Evolutionary conservation across 2,329 filamentous ascomycete species (phyloP), one percentile per base, ranked within the genome.

Genomic region (Arthrobotrys entomopaga): DNA sequence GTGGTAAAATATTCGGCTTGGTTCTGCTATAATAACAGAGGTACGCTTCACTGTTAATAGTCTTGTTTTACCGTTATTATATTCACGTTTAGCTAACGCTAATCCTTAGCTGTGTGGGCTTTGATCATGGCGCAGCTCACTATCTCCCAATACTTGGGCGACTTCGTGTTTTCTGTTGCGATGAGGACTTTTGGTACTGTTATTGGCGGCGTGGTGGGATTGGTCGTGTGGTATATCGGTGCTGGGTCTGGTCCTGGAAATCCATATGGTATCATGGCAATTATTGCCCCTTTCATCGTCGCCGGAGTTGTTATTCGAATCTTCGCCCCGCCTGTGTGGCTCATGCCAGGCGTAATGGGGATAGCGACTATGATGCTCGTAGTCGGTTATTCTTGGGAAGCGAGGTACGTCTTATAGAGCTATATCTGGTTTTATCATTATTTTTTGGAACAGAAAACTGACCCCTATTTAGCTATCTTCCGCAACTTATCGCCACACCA

Each of bases 21-120:
- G 0, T 86, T 86, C 77, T 86, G 82, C 75, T 86, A 85, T 57
- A 81, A 84, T 1, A 82, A 86, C 65, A 85, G 85, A 76, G 84
- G 85, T 74, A 64, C 19, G 50, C 26, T n/a, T 42, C 34, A 7
- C n/a, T n/a, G n/a, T n/a, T n/a, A n/a, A n/a, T n/a, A n/a, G n/a
- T n/a, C n/a, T n/a, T 5, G 2, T n/a, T 57, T 8, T 22, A 10
- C 2, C n/a, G 11, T 5, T 19, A n/a, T 54, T 8, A 11, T 13
- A 5, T 24, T 43, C 13, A 20, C 42, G 16, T 20, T 58, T 53
- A 29, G 46, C n/a, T 16, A 22, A 26, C 24, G 24, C 2, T 42
- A n/a, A 10, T 15, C 0, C 34, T 3, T 26, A 75, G 71, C 59
- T 0, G 79, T 86, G 0, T 86, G 85, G 85, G 84, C 80, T 0